Percentiles rank a stretch among this genome's conserved stretches.
These are phyloP conservation scores for Coelastrella sp. DNA, from an alignment of 139 green algal genomes.

Conservation along the genomic window DNA sequence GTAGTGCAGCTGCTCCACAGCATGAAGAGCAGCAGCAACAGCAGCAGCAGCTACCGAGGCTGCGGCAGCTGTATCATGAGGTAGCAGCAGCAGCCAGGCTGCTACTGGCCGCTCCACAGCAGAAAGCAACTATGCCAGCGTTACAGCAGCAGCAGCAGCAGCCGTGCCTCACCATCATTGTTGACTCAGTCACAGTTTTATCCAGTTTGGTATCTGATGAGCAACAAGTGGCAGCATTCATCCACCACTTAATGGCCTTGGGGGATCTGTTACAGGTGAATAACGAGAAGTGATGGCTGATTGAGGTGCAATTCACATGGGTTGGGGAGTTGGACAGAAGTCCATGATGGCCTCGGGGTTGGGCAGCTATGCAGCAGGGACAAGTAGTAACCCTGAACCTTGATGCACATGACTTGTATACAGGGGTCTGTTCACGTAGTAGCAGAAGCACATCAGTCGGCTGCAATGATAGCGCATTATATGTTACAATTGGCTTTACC, in stretches of 20 bases:
- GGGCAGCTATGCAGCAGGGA: too few species aligned
- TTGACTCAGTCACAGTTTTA: conserved; percentile 11
- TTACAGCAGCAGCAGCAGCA: conserved; percentile 44
- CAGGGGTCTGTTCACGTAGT: too few species aligned
- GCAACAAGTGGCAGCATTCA: neutral
- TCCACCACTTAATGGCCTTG: neutral
- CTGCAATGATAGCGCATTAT: too few species aligned
- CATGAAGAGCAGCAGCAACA: conserved; percentile 9
- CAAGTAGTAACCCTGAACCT: too few species aligned
- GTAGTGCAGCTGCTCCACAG: neutral
- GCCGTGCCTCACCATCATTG: neutral
- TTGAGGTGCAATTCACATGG: too few species aligned
- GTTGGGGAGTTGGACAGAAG: too few species aligned
- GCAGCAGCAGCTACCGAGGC: neutral
- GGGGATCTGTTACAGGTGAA: conserved; percentile 27
- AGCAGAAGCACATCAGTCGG: too few species aligned
- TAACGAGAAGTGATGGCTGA: too few species aligned
- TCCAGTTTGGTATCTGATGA: conserved; percentile 9
- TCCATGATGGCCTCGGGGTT: too few species aligned
- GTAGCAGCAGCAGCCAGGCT: conserved; percentile 13
- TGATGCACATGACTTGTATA: too few species aligned
- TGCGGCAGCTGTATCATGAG: conserved; percentile 34
- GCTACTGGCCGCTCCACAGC: conserved; percentile 17
- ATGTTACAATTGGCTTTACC: too few species aligned
- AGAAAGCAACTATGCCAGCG: too few species aligned